Conservation (phyloP, 2,329 filamentous ascomycete genomes). For the Xylariaceae sp. region DNA sequence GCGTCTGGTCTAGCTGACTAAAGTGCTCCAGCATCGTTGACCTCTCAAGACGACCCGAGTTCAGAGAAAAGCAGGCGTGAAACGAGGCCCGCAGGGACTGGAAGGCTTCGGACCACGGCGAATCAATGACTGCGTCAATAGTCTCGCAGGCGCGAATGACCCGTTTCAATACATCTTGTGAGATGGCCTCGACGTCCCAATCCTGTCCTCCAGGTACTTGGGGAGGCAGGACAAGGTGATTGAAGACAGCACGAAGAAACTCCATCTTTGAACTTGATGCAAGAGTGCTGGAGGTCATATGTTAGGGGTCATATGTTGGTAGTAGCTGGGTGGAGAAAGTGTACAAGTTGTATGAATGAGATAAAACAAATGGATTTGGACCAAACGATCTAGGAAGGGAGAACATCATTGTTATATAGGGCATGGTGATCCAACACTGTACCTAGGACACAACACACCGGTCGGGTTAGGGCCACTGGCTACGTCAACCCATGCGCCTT, state of each 20-base stretch:
- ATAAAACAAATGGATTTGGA: too few relatives aligned
- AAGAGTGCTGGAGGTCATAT: too few relatives aligned
- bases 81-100: constrained; percentile 13
- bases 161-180: constrained; percentile 25
- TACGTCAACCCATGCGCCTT: too few relatives aligned
- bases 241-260: constrained; percentile 27
- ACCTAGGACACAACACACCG: too few relatives aligned
- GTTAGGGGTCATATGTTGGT: too few relatives aligned
- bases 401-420: too few relatives aligned
- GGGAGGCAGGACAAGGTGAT: constrained; percentile 43
- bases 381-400: too few relatives aligned
- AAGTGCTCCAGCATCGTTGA: constrained; percentile 13
- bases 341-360: too few relatives aligned
- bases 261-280: constrained; percentile 1
- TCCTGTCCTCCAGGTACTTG: constrained; percentile 35
- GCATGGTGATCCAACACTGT: too few relatives aligned
- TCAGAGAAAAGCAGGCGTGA: constrained; percentile 16
- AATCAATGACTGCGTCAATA: neutral
- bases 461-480: too few relatives aligned
- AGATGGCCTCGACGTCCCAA: constrained; percentile 25
- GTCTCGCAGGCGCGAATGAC: constrained; percentile 19
- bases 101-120: constrained; percentile 17
- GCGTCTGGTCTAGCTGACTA: constrained; percentile 6
- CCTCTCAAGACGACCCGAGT: constrained; percentile 20
- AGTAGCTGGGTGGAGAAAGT: too few relatives aligned